Percentiles rank a stretch among this genome's conserved stretches.
Evolutionary conservation across 192 early-diverging fungal genomes (phyloP).

Genomic region (Haplosporangium gracile): DNA sequence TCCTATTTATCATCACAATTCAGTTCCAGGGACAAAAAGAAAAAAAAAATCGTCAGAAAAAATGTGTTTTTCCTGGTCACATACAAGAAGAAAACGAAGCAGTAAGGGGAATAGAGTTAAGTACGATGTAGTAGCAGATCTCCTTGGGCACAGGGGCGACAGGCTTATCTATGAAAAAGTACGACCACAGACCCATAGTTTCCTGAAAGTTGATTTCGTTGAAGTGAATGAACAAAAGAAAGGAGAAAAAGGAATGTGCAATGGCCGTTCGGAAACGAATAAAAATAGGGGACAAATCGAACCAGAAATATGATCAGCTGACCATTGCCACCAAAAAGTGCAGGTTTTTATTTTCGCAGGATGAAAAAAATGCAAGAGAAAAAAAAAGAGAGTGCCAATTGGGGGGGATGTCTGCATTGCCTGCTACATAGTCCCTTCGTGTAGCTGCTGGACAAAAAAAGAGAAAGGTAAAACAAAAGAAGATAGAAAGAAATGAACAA

Average conservation of each 20-base stretch:
- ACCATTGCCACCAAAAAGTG: too few species aligned
- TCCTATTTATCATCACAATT: slow-evolving; percentile 22
- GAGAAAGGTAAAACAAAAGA: background rate
- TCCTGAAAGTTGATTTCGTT: background rate
- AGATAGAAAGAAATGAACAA: background rate
- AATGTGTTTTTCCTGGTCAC: too few species aligned
- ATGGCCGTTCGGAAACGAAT: background rate
- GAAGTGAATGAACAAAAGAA: background rate
- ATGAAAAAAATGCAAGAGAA: background rate
- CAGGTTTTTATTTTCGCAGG: background rate
- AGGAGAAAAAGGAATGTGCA: background rate
- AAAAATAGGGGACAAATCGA: background rate
- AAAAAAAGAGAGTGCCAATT: background rate
- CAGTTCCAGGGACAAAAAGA: background rate
- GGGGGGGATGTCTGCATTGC: background rate
- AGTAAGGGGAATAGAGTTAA: too few species aligned
- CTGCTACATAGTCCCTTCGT: background rate
- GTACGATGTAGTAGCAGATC: slow-evolving; percentile 46
- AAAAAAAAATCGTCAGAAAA: background rate
- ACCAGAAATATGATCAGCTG: background rate
- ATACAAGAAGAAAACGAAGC: background rate
- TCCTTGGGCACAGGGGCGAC: slow-evolving; percentile 35
- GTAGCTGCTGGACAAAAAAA: background rate
- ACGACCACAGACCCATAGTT: slow-evolving; percentile 34
- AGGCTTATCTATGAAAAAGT: slow-evolving; percentile 34